phyloP scores from a whole-genome alignment of 163 green algal genomes.

The Smithsoniella earleae region DNA sequence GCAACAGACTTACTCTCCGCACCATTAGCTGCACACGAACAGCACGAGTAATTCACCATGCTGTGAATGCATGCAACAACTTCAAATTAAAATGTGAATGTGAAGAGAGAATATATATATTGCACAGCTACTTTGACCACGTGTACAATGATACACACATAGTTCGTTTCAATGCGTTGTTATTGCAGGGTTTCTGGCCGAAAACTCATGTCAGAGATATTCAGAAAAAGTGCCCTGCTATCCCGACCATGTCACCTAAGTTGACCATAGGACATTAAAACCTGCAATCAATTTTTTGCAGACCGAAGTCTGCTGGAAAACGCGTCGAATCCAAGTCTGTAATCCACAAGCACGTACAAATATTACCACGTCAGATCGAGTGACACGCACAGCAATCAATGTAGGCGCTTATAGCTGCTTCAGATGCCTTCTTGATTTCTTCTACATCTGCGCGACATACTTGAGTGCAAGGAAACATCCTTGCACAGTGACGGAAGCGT shows the following conservation, averaged over 20 bases:
- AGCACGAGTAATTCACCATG: not conserved
- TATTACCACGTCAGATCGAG: not conserved
- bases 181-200: not conserved
- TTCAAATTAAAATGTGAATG: not conserved
- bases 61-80: not conserved
- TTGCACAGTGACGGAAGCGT: constrained; percentile 6
- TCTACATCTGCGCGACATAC: not conserved
- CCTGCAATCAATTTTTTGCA: not conserved
- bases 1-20: not conserved
- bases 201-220: not conserved
- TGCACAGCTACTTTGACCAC: too few species aligned
- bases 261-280: not conserved
- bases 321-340: too few species aligned
- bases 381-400: constrained; percentile 22
- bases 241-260: not conserved
- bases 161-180: too few species aligned
- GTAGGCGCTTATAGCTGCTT: not conserved
- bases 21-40: constrained; percentile 9
- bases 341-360: not conserved
- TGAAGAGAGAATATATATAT: not conserved
- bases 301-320: not conserved
- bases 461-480: constrained; percentile 21
- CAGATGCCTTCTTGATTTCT: not conserved
- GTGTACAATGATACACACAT: too few species aligned
- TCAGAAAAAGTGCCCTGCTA: not conserved